Conservation (phyloP, 2,329 filamentous ascomycete genomes). For the Lasiodiplodia theobromae region DNA sequence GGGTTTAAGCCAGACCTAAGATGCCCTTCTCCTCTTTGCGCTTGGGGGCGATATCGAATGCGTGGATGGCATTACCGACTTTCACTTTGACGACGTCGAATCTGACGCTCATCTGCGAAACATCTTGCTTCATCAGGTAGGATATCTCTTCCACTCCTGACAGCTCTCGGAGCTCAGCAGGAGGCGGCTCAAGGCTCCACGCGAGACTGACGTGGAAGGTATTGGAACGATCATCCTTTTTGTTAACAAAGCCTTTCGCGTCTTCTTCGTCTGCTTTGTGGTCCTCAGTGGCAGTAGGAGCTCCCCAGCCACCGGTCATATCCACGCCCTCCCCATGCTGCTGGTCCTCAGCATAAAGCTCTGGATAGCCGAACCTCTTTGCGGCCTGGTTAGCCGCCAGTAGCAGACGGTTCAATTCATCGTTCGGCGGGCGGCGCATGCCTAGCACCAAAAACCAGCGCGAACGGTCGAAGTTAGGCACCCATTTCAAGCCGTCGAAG, state of each 20-base stretch:
- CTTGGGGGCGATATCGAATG: constrained; percentile 40
- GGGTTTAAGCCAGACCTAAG: constrained; percentile 29
- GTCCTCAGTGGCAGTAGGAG: neutral
- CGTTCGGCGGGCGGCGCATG: constrained; percentile 50
- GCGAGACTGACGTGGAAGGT: constrained; percentile 90
- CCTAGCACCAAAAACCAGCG: constrained; percentile 86
- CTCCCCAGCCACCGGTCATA: constrained; percentile 16
- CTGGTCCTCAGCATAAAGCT: constrained; percentile 66
- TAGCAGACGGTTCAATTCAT: constrained; percentile 63
- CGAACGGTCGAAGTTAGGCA: constrained; percentile 69
- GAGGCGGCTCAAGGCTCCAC: constrained; percentile 63
- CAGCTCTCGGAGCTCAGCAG: constrained; percentile 24
- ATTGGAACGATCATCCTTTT: constrained; percentile 53
- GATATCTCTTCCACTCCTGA: constrained; percentile 11
- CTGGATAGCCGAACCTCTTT: constrained; percentile 67
- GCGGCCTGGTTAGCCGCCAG: constrained; percentile 70
- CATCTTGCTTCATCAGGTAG: constrained; percentile 31
- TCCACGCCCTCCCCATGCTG: constrained; percentile 39
- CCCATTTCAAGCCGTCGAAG: constrained; percentile 65
- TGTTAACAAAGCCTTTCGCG: constrained; percentile 23
- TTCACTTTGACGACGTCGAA: constrained; percentile 57
- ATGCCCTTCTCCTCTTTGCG: constrained; percentile 35
- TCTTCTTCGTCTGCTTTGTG: constrained; percentile 33
- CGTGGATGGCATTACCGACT: constrained; percentile 51
- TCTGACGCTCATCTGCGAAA: constrained; percentile 36